Conservation (phyloP, 805 yeast genomes). For the Saccharomyces paradoxus region DNA sequence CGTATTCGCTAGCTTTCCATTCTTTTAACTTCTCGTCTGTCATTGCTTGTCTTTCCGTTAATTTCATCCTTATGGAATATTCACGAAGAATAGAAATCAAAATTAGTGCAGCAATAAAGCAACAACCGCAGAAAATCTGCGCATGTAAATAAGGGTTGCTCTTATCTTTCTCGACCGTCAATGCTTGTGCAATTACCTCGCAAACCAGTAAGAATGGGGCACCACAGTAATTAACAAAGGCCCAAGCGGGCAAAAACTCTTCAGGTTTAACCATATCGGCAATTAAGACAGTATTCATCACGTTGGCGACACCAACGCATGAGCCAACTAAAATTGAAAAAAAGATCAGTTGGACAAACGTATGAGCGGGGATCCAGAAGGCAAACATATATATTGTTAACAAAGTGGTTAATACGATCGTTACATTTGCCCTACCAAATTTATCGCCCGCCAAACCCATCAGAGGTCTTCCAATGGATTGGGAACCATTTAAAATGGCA, state of each 20-base stretch:
- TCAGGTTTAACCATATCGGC: conserved; percentile 36
- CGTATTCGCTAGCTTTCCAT: background rate
- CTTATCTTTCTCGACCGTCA: conserved; percentile 27
- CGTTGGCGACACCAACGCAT: conserved; percentile 39
- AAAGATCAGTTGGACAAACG: conserved; percentile 34
- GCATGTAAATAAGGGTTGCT: conserved; percentile 46
- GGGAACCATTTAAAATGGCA: conserved; percentile 40
- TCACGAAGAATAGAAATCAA: conserved; percentile 44
- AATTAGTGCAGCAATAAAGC: conserved; percentile 37
- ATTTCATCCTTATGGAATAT: conserved; percentile 38
- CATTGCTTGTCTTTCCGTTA: conserved; percentile 14
- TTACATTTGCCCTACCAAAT: conserved; percentile 40
- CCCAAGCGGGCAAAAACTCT: conserved; percentile 34
- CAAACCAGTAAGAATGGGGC: conserved; percentile 36
- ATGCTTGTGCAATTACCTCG: conserved; percentile 48
- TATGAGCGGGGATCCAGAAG: conserved; percentile 43
- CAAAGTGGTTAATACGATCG: conserved; percentile 32
- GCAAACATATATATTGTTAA: conserved; percentile 35
- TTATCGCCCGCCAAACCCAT: conserved; percentile 40
- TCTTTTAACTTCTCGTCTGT: conserved; percentile 8
- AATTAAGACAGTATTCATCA: conserved; percentile 35
- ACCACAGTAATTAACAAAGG: conserved; percentile 28
- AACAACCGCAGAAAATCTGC: conserved; percentile 51
- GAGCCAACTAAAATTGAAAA: conserved; percentile 39
- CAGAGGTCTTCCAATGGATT: conserved; percentile 42